These are phyloP conservation scores for Tuber brumale DNA, from an alignment of 495 filamentous ascomycete species.

Conservation along the genomic window DNA sequence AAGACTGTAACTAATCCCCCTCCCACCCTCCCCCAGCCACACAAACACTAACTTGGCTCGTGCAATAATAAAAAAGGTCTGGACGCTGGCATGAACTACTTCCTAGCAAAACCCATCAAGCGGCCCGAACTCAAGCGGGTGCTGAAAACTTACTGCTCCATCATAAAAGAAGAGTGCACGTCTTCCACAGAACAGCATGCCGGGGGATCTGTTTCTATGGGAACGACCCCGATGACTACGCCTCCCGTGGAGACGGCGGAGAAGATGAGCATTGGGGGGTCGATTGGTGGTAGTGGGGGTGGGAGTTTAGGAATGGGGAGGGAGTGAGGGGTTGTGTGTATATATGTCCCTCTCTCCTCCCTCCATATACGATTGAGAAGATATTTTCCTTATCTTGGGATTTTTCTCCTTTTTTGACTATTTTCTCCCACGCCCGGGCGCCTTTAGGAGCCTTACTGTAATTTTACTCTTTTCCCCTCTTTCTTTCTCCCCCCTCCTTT, in stretches of 20 bases:
- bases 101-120: conserved; percentile 71
- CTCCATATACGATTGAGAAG: background rate
- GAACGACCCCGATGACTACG: background rate
- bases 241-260: background rate
- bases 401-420: conserved; percentile 2
- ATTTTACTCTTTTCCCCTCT: conserved; percentile 24
- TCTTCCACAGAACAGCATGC: background rate
- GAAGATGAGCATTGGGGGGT: background rate
- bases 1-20: conserved; percentile 62
- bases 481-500: conserved; percentile 8
- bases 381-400: conserved; percentile 15
- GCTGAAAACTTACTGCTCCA: conserved; percentile 54
- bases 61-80: conserved; percentile 15
- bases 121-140: conserved; percentile 79
- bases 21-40: conserved; percentile 66
- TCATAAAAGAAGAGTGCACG: conserved; percentile 51
- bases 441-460: background rate
- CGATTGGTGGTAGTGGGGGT: conserved; percentile 21
- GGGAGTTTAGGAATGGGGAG: conserved; percentile 4
- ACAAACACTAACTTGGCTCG: conserved; percentile 39
- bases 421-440: background rate
- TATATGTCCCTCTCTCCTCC: conserved; percentile 22
- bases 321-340: conserved; percentile 14
- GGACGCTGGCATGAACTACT: conserved; percentile 50
- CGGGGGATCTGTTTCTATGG: background rate